Conservation (phyloP, 1,284 basidiomycete species). For the Anthracocystis walkeri region DNA sequence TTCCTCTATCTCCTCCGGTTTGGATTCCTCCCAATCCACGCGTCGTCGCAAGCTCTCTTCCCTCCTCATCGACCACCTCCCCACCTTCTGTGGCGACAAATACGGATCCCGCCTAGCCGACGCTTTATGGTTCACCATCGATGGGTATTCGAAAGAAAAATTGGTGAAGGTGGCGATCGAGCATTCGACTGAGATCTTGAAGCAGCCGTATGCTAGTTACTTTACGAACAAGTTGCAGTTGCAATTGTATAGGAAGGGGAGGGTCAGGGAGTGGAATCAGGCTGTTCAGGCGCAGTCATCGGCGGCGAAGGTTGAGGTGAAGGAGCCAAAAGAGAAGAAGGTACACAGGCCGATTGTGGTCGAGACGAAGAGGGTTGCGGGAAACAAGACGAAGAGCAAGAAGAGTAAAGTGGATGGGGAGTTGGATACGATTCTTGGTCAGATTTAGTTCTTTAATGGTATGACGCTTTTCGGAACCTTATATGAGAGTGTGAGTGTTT, state of each 20-base stretch:
- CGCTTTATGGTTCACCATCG: constrained; percentile 54
- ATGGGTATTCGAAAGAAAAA: constrained; percentile 55
- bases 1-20: background rate
- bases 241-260: constrained; percentile 56
- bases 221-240: constrained; percentile 63
- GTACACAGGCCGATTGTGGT: constrained; percentile 21
- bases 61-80: constrained; percentile 33
- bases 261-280: constrained; percentile 56
- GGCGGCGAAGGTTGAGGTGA: background rate
- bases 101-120: constrained; percentile 67
- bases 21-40: constrained; percentile 14
- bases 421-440: constrained; percentile 48
- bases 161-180: constrained; percentile 38
- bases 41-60: constrained; percentile 45
- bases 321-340: background rate
- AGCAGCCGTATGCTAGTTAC: constrained; percentile 55
- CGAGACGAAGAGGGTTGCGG: constrained; percentile 14
- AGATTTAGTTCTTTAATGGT: constrained; percentile 17
- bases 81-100: constrained; percentile 54
- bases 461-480: background rate
- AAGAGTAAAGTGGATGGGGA: constrained; percentile 44
- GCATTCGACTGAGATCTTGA: constrained; percentile 51
- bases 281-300: constrained; percentile 22
- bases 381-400: constrained; percentile 19
- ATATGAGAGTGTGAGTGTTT: background rate